phyloP scores from a whole-genome alignment of 73 alveolate species.

The Paraurostyla sp. region DNA sequence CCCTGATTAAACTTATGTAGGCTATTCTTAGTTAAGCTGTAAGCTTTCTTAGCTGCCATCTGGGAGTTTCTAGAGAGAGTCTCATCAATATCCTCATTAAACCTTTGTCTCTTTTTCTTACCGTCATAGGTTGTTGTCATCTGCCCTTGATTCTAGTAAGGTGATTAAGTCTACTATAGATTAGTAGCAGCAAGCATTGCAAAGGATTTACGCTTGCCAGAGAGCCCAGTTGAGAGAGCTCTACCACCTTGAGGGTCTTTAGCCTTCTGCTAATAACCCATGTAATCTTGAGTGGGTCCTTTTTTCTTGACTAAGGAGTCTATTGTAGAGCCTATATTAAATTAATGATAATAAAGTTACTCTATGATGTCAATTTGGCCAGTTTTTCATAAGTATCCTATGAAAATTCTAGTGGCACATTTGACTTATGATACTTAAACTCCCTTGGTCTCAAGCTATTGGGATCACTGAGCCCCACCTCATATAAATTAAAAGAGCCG shows the following conservation, averaged over 20 bases:
- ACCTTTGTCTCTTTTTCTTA: conserved; percentile 10
- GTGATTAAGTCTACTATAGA: too few relatives aligned
- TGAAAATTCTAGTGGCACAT: conserved; percentile 13
- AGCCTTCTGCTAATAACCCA: neutral
- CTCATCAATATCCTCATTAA: conserved; percentile 37
- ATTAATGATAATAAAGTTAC: neutral
- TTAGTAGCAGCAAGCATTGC: neutral
- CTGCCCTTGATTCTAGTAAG: too few relatives aligned
- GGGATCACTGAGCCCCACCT: conserved; percentile 42
- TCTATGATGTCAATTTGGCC: neutral
- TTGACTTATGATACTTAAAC: conserved; percentile 10
- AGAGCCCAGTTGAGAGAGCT: neutral
- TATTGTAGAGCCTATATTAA: neutral
- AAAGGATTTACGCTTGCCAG: neutral
- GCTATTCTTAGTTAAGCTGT: too few relatives aligned
- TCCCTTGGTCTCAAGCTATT: conserved; percentile 30
- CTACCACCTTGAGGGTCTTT: neutral
- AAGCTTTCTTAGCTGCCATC: neutral
- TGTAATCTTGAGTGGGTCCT: neutral
- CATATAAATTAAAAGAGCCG: conserved; percentile 21
- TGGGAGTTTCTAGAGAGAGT: neutral
- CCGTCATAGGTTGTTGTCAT: neutral
- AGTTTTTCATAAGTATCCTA: neutral
- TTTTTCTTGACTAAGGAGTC: neutral
- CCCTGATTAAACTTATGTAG: too few relatives aligned